These are phyloP conservation scores for Penicillium lagena DNA, from an alignment of 495 filamentous ascomycete genomes.

Conservation along the genomic window DNA sequence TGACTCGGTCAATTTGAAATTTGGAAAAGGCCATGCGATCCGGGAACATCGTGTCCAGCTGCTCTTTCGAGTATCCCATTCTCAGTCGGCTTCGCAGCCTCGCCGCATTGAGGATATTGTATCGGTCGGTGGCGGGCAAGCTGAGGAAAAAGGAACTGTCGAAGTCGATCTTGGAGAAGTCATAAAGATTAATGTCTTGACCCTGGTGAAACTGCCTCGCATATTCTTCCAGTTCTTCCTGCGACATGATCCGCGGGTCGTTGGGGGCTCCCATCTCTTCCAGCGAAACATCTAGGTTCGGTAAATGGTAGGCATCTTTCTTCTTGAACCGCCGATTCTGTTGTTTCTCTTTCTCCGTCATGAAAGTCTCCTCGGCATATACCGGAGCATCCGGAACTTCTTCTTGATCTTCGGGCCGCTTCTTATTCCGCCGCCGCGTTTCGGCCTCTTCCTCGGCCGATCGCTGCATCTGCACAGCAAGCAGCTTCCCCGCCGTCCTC, in stretches of 20 bases:
- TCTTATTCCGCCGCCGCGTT: constrained; percentile 48
- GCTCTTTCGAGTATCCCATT: constrained; percentile 96
- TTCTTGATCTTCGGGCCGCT: constrained; percentile 46
- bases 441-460: constrained; percentile 76
- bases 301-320: constrained; percentile 90
- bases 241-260: constrained; percentile 90
- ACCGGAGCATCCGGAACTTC: constrained; percentile 68
- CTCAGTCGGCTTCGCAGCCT: constrained; percentile 76
- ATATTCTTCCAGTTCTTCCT: constrained; percentile 89
- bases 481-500: constrained; percentile 78
- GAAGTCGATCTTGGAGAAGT: constrained; percentile 98
- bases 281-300: constrained; percentile 68
- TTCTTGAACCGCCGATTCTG: constrained; percentile 75
- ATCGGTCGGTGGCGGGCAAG: constrained; percentile 82
- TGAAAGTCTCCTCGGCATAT: constrained; percentile 81
- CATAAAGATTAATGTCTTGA: constrained; percentile 96
- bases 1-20: constrained; percentile 93
- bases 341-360: constrained; percentile 70
- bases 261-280: constrained; percentile 82
- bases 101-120: constrained; percentile 95
- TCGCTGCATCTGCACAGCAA: constrained; percentile 89
- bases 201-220: constrained; percentile 85
- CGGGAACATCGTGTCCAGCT: constrained; percentile 92
- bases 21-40: constrained; percentile 95
- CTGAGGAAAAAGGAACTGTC: constrained; percentile 88